These are phyloP conservation scores for Cordyceps fumosorosea DNA, from an alignment of 2,329 filamentous ascomycete genomes.

Conservation along the genomic window DNA sequence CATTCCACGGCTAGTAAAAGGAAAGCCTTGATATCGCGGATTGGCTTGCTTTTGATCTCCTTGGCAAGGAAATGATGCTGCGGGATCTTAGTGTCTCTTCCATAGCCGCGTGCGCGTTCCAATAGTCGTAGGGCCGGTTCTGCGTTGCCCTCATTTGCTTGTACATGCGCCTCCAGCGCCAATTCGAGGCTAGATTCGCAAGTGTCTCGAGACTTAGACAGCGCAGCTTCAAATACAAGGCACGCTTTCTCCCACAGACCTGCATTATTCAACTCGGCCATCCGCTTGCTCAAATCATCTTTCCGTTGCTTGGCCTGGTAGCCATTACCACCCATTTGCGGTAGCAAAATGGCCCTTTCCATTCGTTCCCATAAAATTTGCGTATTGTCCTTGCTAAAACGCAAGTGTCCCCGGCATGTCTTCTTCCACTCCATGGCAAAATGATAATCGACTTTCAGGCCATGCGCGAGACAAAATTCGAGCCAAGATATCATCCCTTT, in stretches of 20 bases:
- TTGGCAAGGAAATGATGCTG: background rate
- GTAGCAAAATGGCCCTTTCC: background rate
- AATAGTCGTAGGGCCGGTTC: background rate
- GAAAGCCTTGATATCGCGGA: background rate
- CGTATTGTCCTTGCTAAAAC: background rate
- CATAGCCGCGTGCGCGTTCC: background rate
- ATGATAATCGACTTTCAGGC: slow-evolving; percentile 23
- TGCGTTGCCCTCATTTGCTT: background rate
- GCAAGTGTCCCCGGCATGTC: slow-evolving; percentile 6
- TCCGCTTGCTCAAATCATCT: background rate
- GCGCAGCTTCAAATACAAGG: background rate
- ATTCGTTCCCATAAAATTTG: background rate
- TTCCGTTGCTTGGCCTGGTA: background rate
- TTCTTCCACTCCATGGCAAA: slow-evolving; percentile 22
- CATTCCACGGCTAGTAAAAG: slow-evolving; percentile 10
- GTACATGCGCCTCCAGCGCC: background rate
- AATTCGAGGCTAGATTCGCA: background rate
- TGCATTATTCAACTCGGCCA: background rate
- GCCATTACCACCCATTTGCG: background rate
- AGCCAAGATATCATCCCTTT: slow-evolving; percentile 26
- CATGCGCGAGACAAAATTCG: slow-evolving; percentile 24
- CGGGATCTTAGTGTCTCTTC: background rate
- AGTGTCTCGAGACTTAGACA: background rate
- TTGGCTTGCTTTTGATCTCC: background rate
- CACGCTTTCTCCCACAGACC: background rate